phyloP scores from a whole-genome alignment of 306 rosid genomes.

The Fragaria iinumae region DNA sequence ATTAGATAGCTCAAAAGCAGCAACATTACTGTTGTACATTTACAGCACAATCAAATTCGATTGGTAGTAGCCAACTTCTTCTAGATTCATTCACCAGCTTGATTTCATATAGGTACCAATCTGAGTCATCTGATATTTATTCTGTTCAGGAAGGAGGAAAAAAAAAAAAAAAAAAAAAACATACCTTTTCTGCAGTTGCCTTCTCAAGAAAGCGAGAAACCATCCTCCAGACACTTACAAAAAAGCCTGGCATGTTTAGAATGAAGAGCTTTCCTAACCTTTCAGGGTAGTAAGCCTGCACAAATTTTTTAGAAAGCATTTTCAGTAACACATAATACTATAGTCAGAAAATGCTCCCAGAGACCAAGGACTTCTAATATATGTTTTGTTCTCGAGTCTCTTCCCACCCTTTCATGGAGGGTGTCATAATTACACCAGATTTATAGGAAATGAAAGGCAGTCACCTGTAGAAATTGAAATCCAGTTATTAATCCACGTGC shows the following conservation, averaged over 20 bases:
- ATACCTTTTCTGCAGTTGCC: slow-evolving; percentile 80
- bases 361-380: background rate
- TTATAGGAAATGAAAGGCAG: background rate
- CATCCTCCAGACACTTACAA: slow-evolving; percentile 85
- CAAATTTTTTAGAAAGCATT: background rate
- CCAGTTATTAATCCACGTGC: slow-evolving; percentile 81
- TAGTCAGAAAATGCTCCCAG: background rate
- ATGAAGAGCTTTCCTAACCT: slow-evolving; percentile 70
- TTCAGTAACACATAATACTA: background rate
- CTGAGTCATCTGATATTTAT: background rate
- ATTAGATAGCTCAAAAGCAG: slow-evolving; percentile 16
- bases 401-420: background rate
- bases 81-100: background rate
- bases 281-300: slow-evolving; percentile 92
- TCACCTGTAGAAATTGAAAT: slow-evolving; percentile 86
- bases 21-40: background rate
- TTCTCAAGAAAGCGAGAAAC: slow-evolving; percentile 79
- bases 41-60: background rate
- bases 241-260: slow-evolving; percentile 82
- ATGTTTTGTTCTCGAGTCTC: background rate
- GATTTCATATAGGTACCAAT: background rate
- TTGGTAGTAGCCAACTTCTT: background rate
- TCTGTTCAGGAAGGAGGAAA: background rate
- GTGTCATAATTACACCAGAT: background rate
- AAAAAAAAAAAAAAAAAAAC: too few relatives aligned